A percentile compares a stretch with the other conserved stretches of the same genome.
phyloP scores from a whole-genome alignment of 345 rosid species.

The Syzygium oleosum region DNA sequence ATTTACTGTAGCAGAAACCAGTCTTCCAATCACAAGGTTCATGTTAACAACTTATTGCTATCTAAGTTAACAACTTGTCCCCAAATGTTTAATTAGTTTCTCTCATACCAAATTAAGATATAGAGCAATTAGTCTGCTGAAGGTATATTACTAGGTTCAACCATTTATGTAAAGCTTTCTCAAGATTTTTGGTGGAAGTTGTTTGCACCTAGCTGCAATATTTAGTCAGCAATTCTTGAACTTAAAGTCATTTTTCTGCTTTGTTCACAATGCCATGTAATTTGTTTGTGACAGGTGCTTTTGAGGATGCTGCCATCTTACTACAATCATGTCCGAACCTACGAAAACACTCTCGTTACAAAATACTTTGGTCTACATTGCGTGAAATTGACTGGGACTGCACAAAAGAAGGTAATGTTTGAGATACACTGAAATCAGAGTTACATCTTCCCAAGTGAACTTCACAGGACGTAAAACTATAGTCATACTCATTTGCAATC shows the following conservation, averaged over 20 bases:
- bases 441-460: background rate
- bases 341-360: constrained; percentile 87
- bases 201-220: too few relatives aligned
- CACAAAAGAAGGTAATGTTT: constrained; percentile 75
- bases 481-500: background rate
- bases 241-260: background rate
- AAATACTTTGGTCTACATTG: constrained; percentile 95
- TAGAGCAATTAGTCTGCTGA: background rate
- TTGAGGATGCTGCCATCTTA: constrained; percentile 95
- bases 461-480: background rate
- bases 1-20: background rate
- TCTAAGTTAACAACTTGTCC: background rate
- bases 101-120: background rate
- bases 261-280: background rate
- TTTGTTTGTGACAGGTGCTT: constrained; percentile 49
- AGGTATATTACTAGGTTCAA: background rate
- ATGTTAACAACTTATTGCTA: background rate
- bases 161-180: background rate
- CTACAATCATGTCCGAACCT: constrained; percentile 85
- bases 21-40: background rate
- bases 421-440: background rate
- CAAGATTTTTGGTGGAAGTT: background rate
- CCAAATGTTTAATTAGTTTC: background rate
- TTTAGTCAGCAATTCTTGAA: background rate
- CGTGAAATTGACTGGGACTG: constrained; percentile 67